These are phyloP conservation scores for Kwoniella botswanensis DNA, from an alignment of 768 basidiomycete genomes.

Conservation along the genomic window DNA sequence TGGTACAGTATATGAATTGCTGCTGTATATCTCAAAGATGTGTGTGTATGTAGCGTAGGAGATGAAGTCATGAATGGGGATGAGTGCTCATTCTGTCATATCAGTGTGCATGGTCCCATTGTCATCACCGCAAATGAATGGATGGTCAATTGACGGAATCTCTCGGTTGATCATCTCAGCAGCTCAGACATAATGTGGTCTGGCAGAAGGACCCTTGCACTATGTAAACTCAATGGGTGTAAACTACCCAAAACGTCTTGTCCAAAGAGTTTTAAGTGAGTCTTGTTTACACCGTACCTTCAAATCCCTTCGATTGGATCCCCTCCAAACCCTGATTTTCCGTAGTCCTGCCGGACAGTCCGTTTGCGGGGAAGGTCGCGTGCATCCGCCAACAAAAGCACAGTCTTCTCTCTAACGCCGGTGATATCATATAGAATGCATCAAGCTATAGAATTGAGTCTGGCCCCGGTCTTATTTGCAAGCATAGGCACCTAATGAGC, in stretches of 20 bases:
- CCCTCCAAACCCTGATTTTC: not conserved
- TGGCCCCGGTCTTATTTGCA: not conserved
- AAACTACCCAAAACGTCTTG: not conserved
- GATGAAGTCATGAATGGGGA: not conserved
- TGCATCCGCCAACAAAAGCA: not conserved
- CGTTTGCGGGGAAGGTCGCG: not conserved
- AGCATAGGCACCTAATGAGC: not conserved
- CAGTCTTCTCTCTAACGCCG: not conserved
- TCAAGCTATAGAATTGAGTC: not conserved
- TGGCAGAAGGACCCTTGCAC: not conserved
- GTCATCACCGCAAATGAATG: not conserved
- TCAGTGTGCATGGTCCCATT: not conserved
- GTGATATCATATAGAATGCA: not conserved
- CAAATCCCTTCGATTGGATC: not conserved
- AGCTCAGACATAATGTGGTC: not conserved
- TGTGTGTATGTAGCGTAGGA: not conserved
- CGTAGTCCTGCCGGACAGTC: conserved; percentile 1
- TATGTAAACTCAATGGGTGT: not conserved
- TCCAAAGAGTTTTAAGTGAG: not conserved
- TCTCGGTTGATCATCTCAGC: not conserved
- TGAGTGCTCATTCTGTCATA: not conserved
- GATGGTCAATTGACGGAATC: not conserved
- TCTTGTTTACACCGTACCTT: not conserved
- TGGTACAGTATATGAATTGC: no score
- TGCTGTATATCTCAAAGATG: not conserved